phyloP scores from a whole-genome alignment of 2,329 filamentous ascomycete genomes.

The Huntiella moniliformis region DNA sequence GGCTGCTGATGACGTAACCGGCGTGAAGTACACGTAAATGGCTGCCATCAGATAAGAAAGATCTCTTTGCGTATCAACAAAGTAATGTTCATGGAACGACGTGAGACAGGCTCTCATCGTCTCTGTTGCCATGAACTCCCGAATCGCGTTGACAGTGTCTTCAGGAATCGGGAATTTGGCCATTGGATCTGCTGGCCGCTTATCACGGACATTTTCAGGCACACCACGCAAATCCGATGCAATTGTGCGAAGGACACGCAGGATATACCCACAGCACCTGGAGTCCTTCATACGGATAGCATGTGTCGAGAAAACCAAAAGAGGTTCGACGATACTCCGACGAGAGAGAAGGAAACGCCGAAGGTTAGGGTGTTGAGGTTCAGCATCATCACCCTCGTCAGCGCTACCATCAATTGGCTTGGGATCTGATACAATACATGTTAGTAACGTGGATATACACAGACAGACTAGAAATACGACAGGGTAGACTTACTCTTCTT shows the following conservation, averaged over 20 bases:
- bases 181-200: constrained; percentile 20
- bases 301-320: constrained; percentile 83
- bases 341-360: constrained; percentile 68
- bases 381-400: constrained; percentile 1
- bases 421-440: constrained; percentile 5
- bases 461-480: background rate
- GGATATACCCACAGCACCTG: constrained; percentile 67
- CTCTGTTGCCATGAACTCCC: constrained; percentile 76
- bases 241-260: constrained; percentile 70
- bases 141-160: constrained; percentile 45
- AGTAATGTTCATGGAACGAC: constrained; percentile 86
- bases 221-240: constrained; percentile 49
- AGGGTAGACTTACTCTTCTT: constrained; percentile 34
- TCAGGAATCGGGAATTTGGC: constrained; percentile 24
- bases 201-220: background rate
- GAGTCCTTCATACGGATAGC: constrained; percentile 79
- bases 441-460: background rate
- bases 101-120: constrained; percentile 80
- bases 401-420: background rate
- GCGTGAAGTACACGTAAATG: constrained; percentile 61
- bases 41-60: constrained; percentile 72
- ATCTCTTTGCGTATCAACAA: constrained; percentile 89
- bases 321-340: constrained; percentile 61
- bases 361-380: constrained; percentile 33
- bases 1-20: constrained; percentile 49